Percentiles rank a stretch among this genome's conserved stretches.
These are phyloP conservation scores for Kazachstania africana DNA, from an alignment of 805 yeast species.

Conservation along the genomic window DNA sequence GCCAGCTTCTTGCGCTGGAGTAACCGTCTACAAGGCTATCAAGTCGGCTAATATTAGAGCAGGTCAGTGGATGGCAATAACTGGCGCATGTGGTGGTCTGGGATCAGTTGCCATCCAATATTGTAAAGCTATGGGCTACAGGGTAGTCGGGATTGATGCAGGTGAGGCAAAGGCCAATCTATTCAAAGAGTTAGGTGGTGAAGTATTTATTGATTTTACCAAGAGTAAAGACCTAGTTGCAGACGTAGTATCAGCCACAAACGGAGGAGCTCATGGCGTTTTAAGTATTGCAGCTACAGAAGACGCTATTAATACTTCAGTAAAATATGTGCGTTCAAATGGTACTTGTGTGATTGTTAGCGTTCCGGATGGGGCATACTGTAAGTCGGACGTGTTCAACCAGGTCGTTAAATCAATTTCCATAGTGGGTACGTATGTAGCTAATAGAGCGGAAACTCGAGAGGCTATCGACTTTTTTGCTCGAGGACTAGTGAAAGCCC, in stretches of 20 bases:
- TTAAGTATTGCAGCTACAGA: constrained; percentile 61
- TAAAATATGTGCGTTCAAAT: constrained; percentile 45
- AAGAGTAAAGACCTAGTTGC: constrained; percentile 29
- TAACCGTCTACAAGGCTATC: constrained; percentile 50
- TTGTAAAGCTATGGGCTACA: constrained; percentile 46
- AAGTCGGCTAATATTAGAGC: constrained; percentile 37
- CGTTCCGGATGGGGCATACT: constrained; percentile 66
- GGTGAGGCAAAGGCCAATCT: constrained; percentile 40
- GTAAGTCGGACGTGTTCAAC: constrained; percentile 53
- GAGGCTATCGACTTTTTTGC: constrained; percentile 63
- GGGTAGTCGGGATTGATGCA: constrained; percentile 46
- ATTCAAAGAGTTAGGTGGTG: constrained; percentile 40
- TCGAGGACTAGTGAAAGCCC: constrained; percentile 55
- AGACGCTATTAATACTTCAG: constrained; percentile 46
- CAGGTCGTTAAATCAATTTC: constrained; percentile 60
- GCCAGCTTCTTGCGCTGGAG: constrained; percentile 52
- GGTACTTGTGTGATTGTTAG: constrained; percentile 67
- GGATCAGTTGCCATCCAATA: constrained; percentile 52
- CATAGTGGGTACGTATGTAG: constrained; percentile 75
- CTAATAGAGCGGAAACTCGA: constrained; percentile 73
- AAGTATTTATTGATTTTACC: constrained; percentile 43
- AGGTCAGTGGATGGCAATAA: constrained; percentile 48
- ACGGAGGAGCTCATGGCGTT: constrained; percentile 65
- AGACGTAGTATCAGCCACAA: constrained; percentile 40
- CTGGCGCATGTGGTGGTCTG: constrained; percentile 55